Conservation (phyloP, 2,329 filamentous ascomycete genomes). For the Sporothrix luriei region DNA sequence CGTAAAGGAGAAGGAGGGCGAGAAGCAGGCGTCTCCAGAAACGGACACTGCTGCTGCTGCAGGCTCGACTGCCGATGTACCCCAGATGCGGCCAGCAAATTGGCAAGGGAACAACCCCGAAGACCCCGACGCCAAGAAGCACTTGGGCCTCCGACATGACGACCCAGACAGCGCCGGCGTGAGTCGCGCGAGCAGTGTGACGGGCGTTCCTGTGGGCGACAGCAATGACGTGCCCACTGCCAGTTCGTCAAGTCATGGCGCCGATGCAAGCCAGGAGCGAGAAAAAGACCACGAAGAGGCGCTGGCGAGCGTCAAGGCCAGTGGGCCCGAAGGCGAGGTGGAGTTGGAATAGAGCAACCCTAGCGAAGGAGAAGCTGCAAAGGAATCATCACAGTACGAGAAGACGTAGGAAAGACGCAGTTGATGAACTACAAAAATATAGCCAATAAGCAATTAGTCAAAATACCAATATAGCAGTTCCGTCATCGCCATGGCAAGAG, state of each 20-base stretch:
- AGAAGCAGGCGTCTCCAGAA: not conserved
- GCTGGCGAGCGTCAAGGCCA: slow-evolving; percentile 40
- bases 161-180: slow-evolving; percentile 67
- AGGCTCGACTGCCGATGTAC: slow-evolving; percentile 70
- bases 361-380: not conserved
- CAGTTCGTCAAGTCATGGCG: not conserved
- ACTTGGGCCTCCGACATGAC: slow-evolving; percentile 68
- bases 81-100: slow-evolving; percentile 69
- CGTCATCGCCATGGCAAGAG: no score
- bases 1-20: slow-evolving; percentile 38
- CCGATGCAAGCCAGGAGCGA: not conserved
- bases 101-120: slow-evolving; percentile 66
- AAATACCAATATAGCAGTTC: no score
- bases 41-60: slow-evolving; percentile 47
- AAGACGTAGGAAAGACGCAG: no score
- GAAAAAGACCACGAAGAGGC: slow-evolving; percentile 34
- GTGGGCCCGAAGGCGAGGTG: slow-evolving; percentile 39
- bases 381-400: not conserved
- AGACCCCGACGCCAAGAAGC: slow-evolving; percentile 58
- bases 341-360: slow-evolving; percentile 34
- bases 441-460: no score
- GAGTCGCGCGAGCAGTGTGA: slow-evolving; percentile 72
- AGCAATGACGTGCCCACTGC: not conserved
- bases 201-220: slow-evolving; percentile 42
- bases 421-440: no score